Evolutionary conservation across 2,329 filamentous ascomycete species (phyloP).

Genomic region (Penicillium sp.): DNA sequence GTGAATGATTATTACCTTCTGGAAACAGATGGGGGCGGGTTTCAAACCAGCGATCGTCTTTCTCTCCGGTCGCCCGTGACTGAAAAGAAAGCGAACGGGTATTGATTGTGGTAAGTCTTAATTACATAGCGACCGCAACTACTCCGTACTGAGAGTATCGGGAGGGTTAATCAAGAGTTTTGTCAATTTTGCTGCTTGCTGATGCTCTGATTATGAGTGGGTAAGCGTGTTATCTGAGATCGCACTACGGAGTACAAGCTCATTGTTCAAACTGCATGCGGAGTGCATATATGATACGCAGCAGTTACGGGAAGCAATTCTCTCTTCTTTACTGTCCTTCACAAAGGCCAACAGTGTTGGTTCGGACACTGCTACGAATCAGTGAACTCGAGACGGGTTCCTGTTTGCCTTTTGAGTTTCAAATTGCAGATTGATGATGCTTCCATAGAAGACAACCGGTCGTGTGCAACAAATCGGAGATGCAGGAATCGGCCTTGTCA

Average conservation of each 20-base stretch:
- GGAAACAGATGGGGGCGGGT: not conserved
- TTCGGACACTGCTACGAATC: not conserved
- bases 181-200: no score
- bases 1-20: not conserved
- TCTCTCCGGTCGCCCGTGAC: conserved; percentile 1
- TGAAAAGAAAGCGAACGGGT: not conserved
- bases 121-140: no score
- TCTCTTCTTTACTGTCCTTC: not conserved
- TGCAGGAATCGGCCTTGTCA: conserved; percentile 2
- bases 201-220: no score
- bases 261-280: not conserved
- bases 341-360: not conserved
- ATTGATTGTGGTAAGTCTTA: not conserved
- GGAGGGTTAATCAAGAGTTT: no score
- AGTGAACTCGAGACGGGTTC: not conserved
- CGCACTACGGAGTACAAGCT: not conserved
- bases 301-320: not conserved
- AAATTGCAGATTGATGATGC: not conserved
- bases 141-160: no score
- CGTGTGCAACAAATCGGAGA: conserved; percentile 5
- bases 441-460: not conserved
- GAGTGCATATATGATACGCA: not conserved
- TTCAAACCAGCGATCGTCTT: not conserved
- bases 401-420: not conserved
- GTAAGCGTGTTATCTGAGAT: not conserved